Evolutionary conservation across 306 rosid genomes (phyloP).

Genomic region (Inga laurina): DNA sequence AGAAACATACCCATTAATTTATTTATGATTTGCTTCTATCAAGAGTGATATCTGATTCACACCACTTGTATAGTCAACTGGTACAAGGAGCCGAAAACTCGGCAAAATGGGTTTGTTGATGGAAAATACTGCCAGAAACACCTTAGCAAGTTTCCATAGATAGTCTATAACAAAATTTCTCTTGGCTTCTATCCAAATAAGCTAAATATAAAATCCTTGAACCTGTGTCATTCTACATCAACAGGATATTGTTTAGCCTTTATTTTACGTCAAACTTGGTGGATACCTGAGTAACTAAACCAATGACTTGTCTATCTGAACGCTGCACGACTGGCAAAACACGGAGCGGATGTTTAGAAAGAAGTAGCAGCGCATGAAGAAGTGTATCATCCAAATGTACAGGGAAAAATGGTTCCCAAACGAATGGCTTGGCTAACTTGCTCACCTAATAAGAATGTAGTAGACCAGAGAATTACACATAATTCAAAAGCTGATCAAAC

Average conservation of each 20-base stretch:
- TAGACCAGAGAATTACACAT: not conserved
- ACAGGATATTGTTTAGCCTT: not conserved
- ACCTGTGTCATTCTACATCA: not conserved
- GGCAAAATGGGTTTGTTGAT: not conserved
- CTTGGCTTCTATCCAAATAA: not conserved
- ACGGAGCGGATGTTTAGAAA: slow-evolving; percentile 60
- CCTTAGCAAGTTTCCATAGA: not conserved
- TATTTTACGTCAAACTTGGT: slow-evolving; percentile 3
- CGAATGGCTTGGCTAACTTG: slow-evolving; percentile 62
- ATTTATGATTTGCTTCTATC: not conserved
- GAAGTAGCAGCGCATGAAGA: slow-evolving; percentile 61
- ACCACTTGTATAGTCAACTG: not conserved
- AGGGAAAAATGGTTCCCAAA: slow-evolving; percentile 73
- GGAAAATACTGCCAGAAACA: not conserved
- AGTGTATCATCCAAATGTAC: slow-evolving; percentile 55
- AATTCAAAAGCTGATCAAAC: not conserved
- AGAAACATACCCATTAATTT: not conserved
- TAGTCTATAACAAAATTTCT: not conserved
- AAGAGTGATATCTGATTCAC: not conserved
- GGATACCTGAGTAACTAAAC: slow-evolving; percentile 65
- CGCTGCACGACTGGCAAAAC: slow-evolving; percentile 61
- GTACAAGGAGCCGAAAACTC: not conserved
- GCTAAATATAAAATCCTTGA: not conserved
- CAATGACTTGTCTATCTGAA: slow-evolving; percentile 42
- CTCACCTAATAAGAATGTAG: slow-evolving; percentile 45